phyloP scores from a whole-genome alignment of 768 basidiomycete genomes.

The Infundibulicybe gibba region DNA sequence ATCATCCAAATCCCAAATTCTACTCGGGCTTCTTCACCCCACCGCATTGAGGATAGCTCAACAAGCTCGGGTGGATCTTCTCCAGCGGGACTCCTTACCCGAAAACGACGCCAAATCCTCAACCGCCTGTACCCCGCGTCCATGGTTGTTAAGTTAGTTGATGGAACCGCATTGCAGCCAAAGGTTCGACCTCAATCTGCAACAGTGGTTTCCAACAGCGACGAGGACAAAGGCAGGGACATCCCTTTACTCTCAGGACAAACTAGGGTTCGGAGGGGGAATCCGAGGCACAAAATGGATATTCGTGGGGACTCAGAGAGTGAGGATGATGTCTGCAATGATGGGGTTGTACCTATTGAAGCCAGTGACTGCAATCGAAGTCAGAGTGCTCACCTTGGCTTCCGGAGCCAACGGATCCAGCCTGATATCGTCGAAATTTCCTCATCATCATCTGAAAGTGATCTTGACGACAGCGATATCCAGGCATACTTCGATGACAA shows the following conservation, averaged over 20 bases:
- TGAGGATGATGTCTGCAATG: slow-evolving; percentile 29
- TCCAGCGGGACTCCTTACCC: slow-evolving; percentile 13
- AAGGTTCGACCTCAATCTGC: slow-evolving; percentile 5
- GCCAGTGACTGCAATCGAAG: too few species aligned
- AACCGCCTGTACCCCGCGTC: slow-evolving; percentile 51
- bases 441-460: too few species aligned
- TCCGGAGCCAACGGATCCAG: too few species aligned
- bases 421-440: too few species aligned
- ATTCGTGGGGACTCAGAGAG: slow-evolving; percentile 67
- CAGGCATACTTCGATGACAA: slow-evolving; percentile 25
- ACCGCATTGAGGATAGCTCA: not conserved
- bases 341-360: slow-evolving; percentile 4
- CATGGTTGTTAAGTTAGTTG: slow-evolving; percentile 38
- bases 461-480: slow-evolving; percentile 20
- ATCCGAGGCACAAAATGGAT: slow-evolving; percentile 27
- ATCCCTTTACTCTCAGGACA: slow-evolving; percentile 47
- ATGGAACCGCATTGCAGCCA: slow-evolving; percentile 12
- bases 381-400: too few species aligned
- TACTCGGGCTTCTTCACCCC: not conserved
- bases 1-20: too few species aligned
- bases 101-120: slow-evolving; percentile 34
- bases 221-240: slow-evolving; percentile 24
- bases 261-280: slow-evolving; percentile 36
- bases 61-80: not conserved
- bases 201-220: slow-evolving; percentile 17